phyloP scores from a whole-genome alignment of 1,139 yeast species.

The Suhomyces yuchorum region DNA sequence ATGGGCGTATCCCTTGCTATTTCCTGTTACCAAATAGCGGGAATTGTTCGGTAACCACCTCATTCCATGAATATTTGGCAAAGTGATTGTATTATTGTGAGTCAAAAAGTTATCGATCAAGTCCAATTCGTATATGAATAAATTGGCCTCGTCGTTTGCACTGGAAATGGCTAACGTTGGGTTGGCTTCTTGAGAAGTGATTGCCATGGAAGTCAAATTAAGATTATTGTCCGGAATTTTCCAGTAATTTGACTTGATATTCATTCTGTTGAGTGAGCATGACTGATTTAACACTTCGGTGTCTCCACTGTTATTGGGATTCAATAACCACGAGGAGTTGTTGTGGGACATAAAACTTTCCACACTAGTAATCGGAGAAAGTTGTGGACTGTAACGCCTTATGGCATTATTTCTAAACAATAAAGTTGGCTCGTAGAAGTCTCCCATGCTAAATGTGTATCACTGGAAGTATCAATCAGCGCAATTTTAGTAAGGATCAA shows the following conservation, averaged over 20 bases:
- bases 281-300: constrained; percentile 40
- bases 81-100: constrained; percentile 72
- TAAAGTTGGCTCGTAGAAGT: constrained; percentile 47
- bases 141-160: constrained; percentile 55
- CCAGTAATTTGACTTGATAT: constrained; percentile 69
- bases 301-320: constrained; percentile 29
- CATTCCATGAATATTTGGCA: constrained; percentile 67
- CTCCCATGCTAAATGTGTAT: constrained; percentile 25
- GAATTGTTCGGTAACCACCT: constrained; percentile 57
- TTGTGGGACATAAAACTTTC: constrained; percentile 20
- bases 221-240: constrained; percentile 60
- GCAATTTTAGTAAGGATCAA: neutral
- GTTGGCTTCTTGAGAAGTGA: constrained; percentile 18
- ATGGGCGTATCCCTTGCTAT: constrained; percentile 68
- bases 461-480: neutral
- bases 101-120: constrained; percentile 49
- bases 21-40: constrained; percentile 62
- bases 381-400: constrained; percentile 30
- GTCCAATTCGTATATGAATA: constrained; percentile 65
- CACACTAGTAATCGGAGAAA: constrained; percentile 34
- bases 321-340: constrained; percentile 29
- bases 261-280: constrained; percentile 43
- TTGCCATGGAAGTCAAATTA: constrained; percentile 60
- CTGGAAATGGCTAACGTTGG: constrained; percentile 64
- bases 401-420: constrained; percentile 52